Percentiles rank a stretch among this genome's conserved stretches.
phyloP scores from a whole-genome alignment of 2,329 filamentous ascomycete species.

The Sporothrix schenckii region DNA sequence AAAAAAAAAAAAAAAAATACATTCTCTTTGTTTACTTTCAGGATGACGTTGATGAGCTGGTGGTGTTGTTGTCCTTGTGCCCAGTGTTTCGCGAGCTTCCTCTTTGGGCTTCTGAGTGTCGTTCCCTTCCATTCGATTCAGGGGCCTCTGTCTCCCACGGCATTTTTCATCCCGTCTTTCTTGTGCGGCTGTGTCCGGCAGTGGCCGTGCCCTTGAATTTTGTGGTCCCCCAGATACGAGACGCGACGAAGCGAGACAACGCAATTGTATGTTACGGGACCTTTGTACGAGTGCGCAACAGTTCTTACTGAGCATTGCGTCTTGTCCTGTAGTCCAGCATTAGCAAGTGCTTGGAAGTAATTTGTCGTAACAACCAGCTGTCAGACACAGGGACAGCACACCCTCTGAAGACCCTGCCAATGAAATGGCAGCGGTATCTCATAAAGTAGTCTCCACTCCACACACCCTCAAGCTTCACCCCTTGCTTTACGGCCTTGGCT shows the following conservation, averaged over 20 bases:
- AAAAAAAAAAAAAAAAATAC: background rate
- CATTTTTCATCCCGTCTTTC: slow-evolving; percentile 9
- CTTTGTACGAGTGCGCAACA: background rate
- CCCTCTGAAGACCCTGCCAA: slow-evolving; percentile 14
- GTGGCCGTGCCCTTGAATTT: background rate
- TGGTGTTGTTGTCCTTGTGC: background rate
- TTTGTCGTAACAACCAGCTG: background rate
- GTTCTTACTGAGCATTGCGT: no score
- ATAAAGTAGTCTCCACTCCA: slow-evolving; percentile 2
- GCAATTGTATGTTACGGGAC: slow-evolving; percentile 3
- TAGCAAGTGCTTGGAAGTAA: no score
- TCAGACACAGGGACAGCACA: slow-evolving; percentile 12
- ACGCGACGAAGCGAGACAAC: slow-evolving; percentile 9
- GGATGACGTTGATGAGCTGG: background rate
- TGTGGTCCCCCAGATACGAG: background rate
- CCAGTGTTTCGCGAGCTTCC: slow-evolving; percentile 20
- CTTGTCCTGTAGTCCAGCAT: background rate
- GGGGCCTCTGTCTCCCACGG: background rate
- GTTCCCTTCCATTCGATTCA: background rate
- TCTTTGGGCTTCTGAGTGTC: background rate
- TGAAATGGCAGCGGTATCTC: slow-evolving; percentile 14
- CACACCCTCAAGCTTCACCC: background rate
- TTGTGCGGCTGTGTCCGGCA: slow-evolving; percentile 21
- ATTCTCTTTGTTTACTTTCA: background rate
- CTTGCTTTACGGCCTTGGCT: slow-evolving; percentile 20